Evolutionary conservation across 768 basidiomycete species (phyloP).

Genomic region (Boletus rubroflammeus): DNA sequence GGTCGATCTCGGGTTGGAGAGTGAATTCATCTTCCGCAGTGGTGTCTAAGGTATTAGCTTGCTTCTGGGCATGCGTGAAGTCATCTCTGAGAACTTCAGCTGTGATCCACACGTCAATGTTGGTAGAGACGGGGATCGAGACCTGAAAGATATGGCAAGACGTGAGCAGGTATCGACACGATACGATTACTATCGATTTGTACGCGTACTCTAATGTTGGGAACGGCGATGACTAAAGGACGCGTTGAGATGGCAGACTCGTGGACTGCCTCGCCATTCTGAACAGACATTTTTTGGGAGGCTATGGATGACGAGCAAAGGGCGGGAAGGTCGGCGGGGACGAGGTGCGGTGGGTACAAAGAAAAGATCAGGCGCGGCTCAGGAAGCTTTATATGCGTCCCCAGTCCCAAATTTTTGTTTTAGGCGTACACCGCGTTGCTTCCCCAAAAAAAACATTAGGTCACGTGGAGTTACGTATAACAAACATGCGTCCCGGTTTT

Average conservation of each 20-base stretch:
- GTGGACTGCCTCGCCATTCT: conserved; percentile 29
- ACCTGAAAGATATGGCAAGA: conserved; percentile 43
- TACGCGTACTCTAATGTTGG: conserved; percentile 35
- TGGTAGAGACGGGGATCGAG: conserved; percentile 84
- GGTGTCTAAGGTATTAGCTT: conserved; percentile 53
- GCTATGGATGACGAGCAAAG: conserved; percentile 5
- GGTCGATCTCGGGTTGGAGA: conserved; percentile 67
- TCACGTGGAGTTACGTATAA: conserved; percentile 31
- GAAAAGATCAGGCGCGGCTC: conserved; percentile 4
- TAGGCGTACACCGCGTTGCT: conserved; percentile 18
- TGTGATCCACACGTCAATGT: conserved; percentile 81
- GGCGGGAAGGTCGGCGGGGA: background rate
- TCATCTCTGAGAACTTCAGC: conserved; percentile 91
- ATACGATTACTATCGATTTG: conserved; percentile 6
- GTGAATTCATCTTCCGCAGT: conserved; percentile 49
- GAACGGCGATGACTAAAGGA: conserved; percentile 32
- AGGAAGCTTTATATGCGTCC: conserved; percentile 24
- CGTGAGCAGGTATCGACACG: conserved; percentile 3
- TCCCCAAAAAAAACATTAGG: conserved; percentile 27
- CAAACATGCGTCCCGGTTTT: conserved; percentile 1
- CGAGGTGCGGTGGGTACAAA: background rate
- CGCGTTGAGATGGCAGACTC: conserved; percentile 34
- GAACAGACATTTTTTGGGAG: conserved; percentile 31
- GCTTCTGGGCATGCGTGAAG: conserved; percentile 64
- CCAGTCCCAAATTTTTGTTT: conserved; percentile 33